Conservation (phyloP, 2,329 filamentous ascomycete species). For the Ophiostoma novo-ulmi region DNA sequence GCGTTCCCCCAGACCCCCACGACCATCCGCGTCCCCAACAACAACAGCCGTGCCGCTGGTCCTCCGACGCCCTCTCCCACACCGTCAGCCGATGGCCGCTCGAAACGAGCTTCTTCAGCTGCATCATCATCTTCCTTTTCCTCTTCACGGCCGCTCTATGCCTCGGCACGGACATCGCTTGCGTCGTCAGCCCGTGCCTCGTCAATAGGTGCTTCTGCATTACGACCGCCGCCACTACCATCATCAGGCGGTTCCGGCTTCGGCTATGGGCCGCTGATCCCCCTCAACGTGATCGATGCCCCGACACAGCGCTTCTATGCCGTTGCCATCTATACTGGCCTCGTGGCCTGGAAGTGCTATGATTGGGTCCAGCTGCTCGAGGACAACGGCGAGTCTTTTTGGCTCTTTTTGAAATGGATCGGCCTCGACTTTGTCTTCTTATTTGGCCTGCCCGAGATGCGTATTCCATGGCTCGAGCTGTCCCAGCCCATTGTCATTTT, state of each 20-base stretch:
- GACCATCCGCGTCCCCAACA: slow-evolving; percentile 21
- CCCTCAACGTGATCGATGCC: slow-evolving; percentile 75
- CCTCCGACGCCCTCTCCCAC: slow-evolving; percentile 29
- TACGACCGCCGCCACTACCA: background rate
- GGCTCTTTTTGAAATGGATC: slow-evolving; percentile 91
- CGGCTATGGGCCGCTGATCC: slow-evolving; percentile 61
- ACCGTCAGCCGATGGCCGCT: slow-evolving; percentile 21
- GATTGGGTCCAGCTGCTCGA: slow-evolving; percentile 76
- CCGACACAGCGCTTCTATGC: slow-evolving; percentile 88
- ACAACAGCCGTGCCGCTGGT: slow-evolving; percentile 21
- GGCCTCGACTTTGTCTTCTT: slow-evolving; percentile 80
- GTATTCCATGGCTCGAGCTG: slow-evolving; percentile 96
- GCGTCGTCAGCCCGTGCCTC: slow-evolving; percentile 30
- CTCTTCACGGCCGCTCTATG: slow-evolving; percentile 21
- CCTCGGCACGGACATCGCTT: slow-evolving; percentile 12
- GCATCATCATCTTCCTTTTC: background rate
- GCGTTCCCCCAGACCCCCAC: slow-evolving; percentile 30
- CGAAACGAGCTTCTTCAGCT: slow-evolving; percentile 8
- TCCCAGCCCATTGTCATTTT: slow-evolving; percentile 67
- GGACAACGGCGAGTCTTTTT: slow-evolving; percentile 80
- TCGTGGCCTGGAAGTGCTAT: slow-evolving; percentile 80
- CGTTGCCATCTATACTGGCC: slow-evolving; percentile 66
- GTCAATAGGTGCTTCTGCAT: background rate
- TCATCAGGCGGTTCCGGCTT: background rate
- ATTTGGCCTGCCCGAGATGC: slow-evolving; percentile 77